Percentiles rank a stretch among this genome's conserved stretches.
phyloP scores from a whole-genome alignment of 1,284 basidiomycete species.

The Boletus hoseneyae region DNA sequence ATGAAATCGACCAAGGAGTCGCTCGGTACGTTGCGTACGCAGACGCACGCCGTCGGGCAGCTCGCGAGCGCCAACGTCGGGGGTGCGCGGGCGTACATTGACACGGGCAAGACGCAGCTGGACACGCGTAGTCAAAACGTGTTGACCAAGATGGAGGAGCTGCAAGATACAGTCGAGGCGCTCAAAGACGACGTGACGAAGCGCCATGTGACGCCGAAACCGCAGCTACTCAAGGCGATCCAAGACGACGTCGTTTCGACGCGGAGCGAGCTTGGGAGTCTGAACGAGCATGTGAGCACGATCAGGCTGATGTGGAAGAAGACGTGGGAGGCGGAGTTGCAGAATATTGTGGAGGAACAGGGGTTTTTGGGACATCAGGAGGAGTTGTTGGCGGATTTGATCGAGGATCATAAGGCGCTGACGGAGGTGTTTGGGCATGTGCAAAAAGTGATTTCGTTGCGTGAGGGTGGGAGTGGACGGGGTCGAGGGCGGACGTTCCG shows the following conservation, averaged over 20 bases:
- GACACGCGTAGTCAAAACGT: conserved; percentile 87
- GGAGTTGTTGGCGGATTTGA: conserved; percentile 83
- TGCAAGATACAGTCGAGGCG: conserved; percentile 89
- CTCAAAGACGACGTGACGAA: conserved; percentile 92
- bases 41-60: conserved; percentile 85
- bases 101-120: conserved; percentile 87
- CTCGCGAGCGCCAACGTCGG: conserved; percentile 81
- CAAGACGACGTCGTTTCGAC: conserved; percentile 74
- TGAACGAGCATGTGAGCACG: conserved; percentile 84
- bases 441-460: conserved; percentile 81
- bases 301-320: conserved; percentile 98
- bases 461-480: conserved; percentile 36
- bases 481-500: conserved; percentile 48
- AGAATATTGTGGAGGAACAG: conserved; percentile 97
- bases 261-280: conserved; percentile 67
- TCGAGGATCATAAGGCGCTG: conserved; percentile 90
- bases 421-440: conserved; percentile 84
- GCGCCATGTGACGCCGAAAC: conserved; percentile 83
- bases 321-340: conserved; percentile 96
- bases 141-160: conserved; percentile 89
- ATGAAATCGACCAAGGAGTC: conserved; percentile 87
- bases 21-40: conserved; percentile 71
- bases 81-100: conserved; percentile 85
- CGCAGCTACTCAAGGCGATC: conserved; percentile 69
- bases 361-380: conserved; percentile 91